These are phyloP conservation scores for Arabidopsis lyrata DNA, from an alignment of 441 rosid genomes.

Conservation along the genomic window DNA sequence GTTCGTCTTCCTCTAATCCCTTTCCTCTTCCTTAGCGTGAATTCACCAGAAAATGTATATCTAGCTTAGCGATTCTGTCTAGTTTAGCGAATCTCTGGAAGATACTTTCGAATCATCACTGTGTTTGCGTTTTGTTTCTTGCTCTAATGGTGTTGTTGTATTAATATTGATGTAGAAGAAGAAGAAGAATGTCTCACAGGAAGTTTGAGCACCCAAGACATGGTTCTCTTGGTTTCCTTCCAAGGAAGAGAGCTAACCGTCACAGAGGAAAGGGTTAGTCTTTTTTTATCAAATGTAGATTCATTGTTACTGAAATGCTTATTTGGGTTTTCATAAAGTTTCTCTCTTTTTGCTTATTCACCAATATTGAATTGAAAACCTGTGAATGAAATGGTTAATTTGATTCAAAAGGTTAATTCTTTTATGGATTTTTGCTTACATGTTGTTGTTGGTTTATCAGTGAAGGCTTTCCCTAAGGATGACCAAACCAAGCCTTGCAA, in stretches of 20 bases:
- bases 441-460: slow-evolving; percentile 34
- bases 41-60: neutral
- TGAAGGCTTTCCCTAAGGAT: slow-evolving; percentile 74
- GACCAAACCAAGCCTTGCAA: slow-evolving; percentile 63
- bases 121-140: neutral
- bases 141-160: slow-evolving; percentile 9
- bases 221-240: slow-evolving; percentile 74
- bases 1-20: neutral
- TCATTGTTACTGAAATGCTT: neutral
- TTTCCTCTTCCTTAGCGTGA: neutral
- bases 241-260: slow-evolving; percentile 69
- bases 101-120: neutral
- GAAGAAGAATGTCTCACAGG: slow-evolving; percentile 64
- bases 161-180: neutral
- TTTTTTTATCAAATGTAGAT: neutral
- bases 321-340: neutral
- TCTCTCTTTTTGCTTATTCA: neutral
- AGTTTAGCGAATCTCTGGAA: neutral
- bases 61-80: neutral
- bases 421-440: neutral
- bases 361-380: neutral
- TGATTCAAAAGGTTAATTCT: too few relatives aligned
- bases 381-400: neutral
- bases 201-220: slow-evolving; percentile 78
- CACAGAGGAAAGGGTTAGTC: slow-evolving; percentile 63